Evolutionary conservation across 805 yeast species (phyloP).

Genomic region (Hanseniaspora thailandica): DNA sequence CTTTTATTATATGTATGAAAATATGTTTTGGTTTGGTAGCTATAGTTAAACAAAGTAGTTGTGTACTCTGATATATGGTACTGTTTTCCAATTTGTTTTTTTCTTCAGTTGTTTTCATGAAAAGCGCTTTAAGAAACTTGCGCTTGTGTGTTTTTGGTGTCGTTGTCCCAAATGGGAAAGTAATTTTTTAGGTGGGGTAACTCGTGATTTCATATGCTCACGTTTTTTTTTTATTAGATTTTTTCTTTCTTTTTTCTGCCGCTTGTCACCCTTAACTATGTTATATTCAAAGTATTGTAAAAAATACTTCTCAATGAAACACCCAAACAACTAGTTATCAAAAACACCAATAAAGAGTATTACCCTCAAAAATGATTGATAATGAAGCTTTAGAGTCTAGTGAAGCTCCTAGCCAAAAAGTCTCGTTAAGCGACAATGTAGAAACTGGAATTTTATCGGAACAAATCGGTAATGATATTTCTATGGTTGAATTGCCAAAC

Average conservation of each 20-base stretch:
- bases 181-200: not conserved
- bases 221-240: not conserved
- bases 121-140: too few species aligned
- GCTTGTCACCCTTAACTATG: not conserved
- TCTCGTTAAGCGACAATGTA: not conserved
- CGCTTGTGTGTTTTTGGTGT: too few species aligned
- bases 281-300: too few species aligned
- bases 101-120: too few species aligned
- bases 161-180: not conserved
- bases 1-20: not conserved
- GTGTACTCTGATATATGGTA: too few species aligned
- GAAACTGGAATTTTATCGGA: not conserved
- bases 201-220: too few species aligned
- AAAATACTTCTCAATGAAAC: not conserved
- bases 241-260: not conserved
- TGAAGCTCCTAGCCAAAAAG: not conserved
- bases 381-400: not conserved
- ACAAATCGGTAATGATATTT: not conserved
- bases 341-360: not conserved
- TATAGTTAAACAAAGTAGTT: too few species aligned
- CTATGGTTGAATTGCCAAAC: slow-evolving; percentile 9
- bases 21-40: not conserved
- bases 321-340: not conserved
- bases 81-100: too few species aligned
- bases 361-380: not conserved